These are phyloP conservation scores for Myxozyma neotropica DNA, from an alignment of 805 yeast genomes.

Conservation along the genomic window DNA sequence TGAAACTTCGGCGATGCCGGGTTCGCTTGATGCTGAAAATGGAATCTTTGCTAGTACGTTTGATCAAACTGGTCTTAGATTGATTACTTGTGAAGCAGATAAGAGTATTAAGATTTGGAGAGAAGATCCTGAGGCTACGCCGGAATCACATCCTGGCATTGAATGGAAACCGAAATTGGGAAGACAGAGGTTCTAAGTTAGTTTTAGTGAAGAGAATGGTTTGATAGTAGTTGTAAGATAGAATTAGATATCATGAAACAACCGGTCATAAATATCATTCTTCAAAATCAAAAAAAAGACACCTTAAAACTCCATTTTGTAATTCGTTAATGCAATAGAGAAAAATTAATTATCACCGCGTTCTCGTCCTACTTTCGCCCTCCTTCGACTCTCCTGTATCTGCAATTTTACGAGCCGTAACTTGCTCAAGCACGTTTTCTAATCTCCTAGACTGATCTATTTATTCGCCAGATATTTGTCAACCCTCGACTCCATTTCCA, in stretches of 20 bases:
- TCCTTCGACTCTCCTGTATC: too few relatives aligned
- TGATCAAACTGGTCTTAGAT: slow-evolving; percentile 76
- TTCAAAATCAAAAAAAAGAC: too few relatives aligned
- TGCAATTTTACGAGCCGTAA: background rate
- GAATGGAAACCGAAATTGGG: slow-evolving; percentile 42
- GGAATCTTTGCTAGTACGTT: slow-evolving; percentile 73
- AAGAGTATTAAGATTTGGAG: slow-evolving; percentile 80
- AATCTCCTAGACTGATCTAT: background rate
- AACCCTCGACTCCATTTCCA: background rate
- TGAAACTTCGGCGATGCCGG: slow-evolving; percentile 62
- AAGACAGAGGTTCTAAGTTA: slow-evolving; percentile 21
- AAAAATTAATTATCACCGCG: too few relatives aligned
- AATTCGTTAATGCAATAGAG: too few relatives aligned
- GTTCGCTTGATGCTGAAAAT: slow-evolving; percentile 65
- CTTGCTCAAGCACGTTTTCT: background rate
- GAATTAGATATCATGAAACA: too few relatives aligned
- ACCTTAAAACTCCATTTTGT: too few relatives aligned
- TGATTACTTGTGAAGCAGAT: slow-evolving; percentile 89
- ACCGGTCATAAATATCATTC: too few relatives aligned
- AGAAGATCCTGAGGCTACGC: slow-evolving; percentile 48
- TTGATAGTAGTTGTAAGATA: background rate
- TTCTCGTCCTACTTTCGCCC: too few relatives aligned
- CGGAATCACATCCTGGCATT: slow-evolving; percentile 45
- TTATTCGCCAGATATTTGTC: background rate
- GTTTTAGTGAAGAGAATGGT: background rate